Conservation (phyloP, 169 alveolate species). For the Babesia sp. region DNA sequence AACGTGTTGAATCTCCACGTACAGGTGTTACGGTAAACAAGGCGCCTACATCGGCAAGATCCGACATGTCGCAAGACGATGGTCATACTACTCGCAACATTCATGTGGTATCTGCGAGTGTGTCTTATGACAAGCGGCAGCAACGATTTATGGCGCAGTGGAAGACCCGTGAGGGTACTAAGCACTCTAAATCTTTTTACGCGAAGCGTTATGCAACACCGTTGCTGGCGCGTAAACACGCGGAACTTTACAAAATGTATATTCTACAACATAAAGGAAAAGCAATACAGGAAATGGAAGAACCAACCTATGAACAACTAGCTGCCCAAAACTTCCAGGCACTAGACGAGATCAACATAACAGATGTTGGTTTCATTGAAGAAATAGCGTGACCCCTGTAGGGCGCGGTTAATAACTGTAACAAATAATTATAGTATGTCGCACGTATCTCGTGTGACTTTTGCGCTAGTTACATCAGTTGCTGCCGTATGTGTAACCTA, state of each 20-base stretch:
- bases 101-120: constrained; percentile 75
- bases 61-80: constrained; percentile 2
- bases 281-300: constrained; percentile 22
- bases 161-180: constrained; percentile 78
- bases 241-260: constrained; percentile 68
- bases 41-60: constrained; percentile 9
- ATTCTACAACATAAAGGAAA: constrained; percentile 51
- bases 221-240: constrained; percentile 69
- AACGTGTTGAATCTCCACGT: constrained; percentile 2
- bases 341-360: constrained; percentile 45
- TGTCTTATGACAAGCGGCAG: constrained; percentile 73
- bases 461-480: background rate
- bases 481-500: background rate
- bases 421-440: constrained; percentile 18
- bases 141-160: constrained; percentile 80
- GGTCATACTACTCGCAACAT: background rate
- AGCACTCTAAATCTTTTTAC: constrained; percentile 75
- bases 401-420: background rate
- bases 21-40: background rate
- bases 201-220: constrained; percentile 69
- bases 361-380: constrained; percentile 24
- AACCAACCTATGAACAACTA: constrained; percentile 67
- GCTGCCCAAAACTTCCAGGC: constrained; percentile 63
- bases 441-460: background rate
- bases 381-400: constrained; percentile 12